phyloP scores from a whole-genome alignment of 148 eudicot species.

The Diospyros lotus region DNA sequence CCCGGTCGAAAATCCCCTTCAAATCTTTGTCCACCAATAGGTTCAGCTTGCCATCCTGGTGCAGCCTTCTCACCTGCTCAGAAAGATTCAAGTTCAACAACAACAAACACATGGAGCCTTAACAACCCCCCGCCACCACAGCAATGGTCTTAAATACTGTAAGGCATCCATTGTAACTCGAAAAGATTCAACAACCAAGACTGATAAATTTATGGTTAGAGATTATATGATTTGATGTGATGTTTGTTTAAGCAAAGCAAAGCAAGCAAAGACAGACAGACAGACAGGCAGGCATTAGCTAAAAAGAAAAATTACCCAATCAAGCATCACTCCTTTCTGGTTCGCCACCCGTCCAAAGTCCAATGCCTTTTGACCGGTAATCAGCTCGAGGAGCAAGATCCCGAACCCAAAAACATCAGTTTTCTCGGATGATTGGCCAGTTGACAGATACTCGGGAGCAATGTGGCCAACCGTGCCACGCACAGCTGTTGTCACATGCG shows the following conservation, averaged over 20 bases:
- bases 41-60: conserved; percentile 69
- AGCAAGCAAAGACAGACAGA: too few relatives aligned
- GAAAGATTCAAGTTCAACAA: neutral
- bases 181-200: too few relatives aligned
- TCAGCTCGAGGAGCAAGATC: conserved; percentile 83
- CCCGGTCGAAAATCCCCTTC: conserved; percentile 46
- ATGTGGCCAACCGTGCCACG: conserved; percentile 96
- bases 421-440: conserved; percentile 96
- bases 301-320: conserved; percentile 53
- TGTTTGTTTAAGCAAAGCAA: too few relatives aligned
- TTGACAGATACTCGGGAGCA: conserved; percentile 87
- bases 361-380: conserved; percentile 82
- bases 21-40: conserved; percentile 75
- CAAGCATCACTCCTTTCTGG: conserved; percentile 87
- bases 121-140: too few relatives aligned
- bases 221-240: too few relatives aligned
- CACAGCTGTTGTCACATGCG: conserved; percentile 91
- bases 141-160: too few relatives aligned
- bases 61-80: conserved; percentile 78
- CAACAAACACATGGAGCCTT: neutral
- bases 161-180: too few relatives aligned
- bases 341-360: conserved; percentile 73
- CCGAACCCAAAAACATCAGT: conserved; percentile 96
- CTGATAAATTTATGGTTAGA: too few relatives aligned
- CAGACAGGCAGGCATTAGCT: neutral